These are phyloP conservation scores for Uronychia binucleata DNA, from an alignment of 73 alveolate genomes.

Conservation along the genomic window DNA sequence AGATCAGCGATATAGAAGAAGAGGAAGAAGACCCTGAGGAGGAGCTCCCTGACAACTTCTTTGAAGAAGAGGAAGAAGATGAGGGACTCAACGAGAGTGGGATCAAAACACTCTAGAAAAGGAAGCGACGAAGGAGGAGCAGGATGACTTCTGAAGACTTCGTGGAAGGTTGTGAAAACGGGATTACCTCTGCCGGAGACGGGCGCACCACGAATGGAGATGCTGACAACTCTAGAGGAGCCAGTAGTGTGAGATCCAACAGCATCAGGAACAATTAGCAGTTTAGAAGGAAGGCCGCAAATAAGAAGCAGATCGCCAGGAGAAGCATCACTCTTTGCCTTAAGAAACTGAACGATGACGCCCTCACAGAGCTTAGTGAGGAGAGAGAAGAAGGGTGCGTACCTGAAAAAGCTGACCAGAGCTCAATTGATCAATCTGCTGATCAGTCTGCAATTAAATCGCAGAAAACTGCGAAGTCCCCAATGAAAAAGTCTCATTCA, in stretches of 20 bases:
- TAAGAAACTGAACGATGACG: not conserved
- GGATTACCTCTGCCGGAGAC: not conserved
- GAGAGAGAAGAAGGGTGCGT: too few species aligned
- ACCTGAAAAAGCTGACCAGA: too few species aligned
- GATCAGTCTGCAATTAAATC: too few species aligned
- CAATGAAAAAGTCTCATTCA: not conserved
- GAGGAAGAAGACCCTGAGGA: not conserved
- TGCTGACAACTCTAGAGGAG: not conserved
- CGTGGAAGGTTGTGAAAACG: too few species aligned
- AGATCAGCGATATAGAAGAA: not conserved
- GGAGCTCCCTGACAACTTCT: not conserved
- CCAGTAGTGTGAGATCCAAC: not conserved
- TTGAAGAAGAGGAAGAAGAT: not conserved
- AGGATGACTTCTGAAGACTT: not conserved
- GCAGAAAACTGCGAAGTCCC: not conserved
- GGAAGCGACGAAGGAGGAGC: not conserved
- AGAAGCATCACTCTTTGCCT: not conserved
- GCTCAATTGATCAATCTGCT: too few species aligned
- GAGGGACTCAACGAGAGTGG: not conserved
- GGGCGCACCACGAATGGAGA: not conserved
- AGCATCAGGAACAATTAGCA: not conserved
- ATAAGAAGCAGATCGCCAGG: not conserved
- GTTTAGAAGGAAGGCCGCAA: not conserved
- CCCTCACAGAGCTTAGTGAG: too few species aligned
- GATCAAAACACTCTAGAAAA: not conserved